Conservation (phyloP, 345 rosid species). For the Nasturtium officinale region DNA sequence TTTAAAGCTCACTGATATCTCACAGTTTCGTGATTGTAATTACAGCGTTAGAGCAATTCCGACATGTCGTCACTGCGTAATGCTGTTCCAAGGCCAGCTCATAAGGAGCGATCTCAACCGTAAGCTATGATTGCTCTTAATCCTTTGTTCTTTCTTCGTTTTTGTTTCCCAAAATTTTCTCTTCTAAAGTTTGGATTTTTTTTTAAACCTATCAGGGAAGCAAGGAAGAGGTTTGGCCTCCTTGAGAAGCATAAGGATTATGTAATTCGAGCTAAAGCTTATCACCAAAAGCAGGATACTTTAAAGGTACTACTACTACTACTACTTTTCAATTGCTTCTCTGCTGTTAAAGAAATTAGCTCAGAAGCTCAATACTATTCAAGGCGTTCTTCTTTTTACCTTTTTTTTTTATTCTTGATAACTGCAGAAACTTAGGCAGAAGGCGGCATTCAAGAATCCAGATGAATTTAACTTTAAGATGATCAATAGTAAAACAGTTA, state of each 20-base stretch:
- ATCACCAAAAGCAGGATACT: slow-evolving; percentile 67
- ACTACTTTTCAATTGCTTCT: neutral
- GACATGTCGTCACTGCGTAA: slow-evolving; percentile 81
- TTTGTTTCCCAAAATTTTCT: neutral
- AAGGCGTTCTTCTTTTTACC: slow-evolving; percentile 1
- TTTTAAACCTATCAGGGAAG: slow-evolving; percentile 45
- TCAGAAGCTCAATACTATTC: neutral
- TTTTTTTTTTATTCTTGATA: neutral
- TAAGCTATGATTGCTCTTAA: slow-evolving; percentile 41
- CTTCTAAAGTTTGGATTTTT: neutral
- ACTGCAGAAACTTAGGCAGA: slow-evolving; percentile 72
- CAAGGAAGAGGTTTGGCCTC: slow-evolving; percentile 74
- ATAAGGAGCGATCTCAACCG: slow-evolving; percentile 94
- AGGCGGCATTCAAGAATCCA: slow-evolving; percentile 81
- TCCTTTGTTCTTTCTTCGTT: slow-evolving; percentile 1
- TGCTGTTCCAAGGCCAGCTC: slow-evolving; percentile 65
- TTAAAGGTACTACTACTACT: slow-evolving; percentile 48
- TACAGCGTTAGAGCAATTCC: slow-evolving; percentile 34
- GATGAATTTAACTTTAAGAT: slow-evolving; percentile 87
- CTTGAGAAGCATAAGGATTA: slow-evolving; percentile 97
- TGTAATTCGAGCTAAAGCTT: slow-evolving; percentile 70
- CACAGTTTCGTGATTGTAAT: neutral
- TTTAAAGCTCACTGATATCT: slow-evolving; percentile 13
- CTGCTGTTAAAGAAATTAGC: neutral
- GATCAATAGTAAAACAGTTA: slow-evolving; percentile 61